Base-by-base conservation (phyloP, 1,139 yeast species). In the Pichia norvegensis region DNA sequence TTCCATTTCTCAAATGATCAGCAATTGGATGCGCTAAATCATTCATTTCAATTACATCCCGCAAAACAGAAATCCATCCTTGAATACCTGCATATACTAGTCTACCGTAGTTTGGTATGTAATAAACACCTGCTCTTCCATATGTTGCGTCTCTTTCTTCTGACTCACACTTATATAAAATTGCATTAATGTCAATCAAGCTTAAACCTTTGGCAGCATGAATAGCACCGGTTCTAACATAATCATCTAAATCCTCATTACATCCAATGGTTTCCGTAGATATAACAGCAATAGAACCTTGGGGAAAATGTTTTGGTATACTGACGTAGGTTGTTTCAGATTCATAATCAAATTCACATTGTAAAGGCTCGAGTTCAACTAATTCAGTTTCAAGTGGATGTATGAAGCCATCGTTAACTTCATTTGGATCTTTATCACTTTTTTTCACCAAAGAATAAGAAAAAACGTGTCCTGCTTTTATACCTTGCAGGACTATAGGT, bases 61-160 rank as follows among this genome's bases (percentile, higher is more conserved):
- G 73, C 52, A 90, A 65, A 0, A 81, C 81, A 0, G 87, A 72
- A 42, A 81, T 77, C 95, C 96, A 92, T 4, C 98, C 98, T 65
- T 86, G 95, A 27, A 92, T 68, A 13, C 98, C 98, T 39, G 95
- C 90, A 64, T 87, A 92, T 0, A 80, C 82, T 42, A 90, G 69
- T 16, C 68, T 67, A 0, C 97, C 97, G 62, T 75, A 69, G 33
- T 73, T 69, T 0, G 97, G 97, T 43, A 92, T 72, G 45, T 66
- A 63, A 64, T 92, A 92, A 0, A 77, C 77, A 5, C 96, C 95
- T 44, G 73, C 82, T 9, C 63, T 56, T 4, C 95, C 95, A 22
- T 65, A 72, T 55, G 92, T 79, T 14, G 79, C 76, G 60, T 88
- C 97, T 21, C 88, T 70, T 64, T 92, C 98, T 64, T 92, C 98